These are phyloP conservation scores for Botrytis porri DNA, from an alignment of 2,329 filamentous ascomycete species.

Conservation along the genomic window DNA sequence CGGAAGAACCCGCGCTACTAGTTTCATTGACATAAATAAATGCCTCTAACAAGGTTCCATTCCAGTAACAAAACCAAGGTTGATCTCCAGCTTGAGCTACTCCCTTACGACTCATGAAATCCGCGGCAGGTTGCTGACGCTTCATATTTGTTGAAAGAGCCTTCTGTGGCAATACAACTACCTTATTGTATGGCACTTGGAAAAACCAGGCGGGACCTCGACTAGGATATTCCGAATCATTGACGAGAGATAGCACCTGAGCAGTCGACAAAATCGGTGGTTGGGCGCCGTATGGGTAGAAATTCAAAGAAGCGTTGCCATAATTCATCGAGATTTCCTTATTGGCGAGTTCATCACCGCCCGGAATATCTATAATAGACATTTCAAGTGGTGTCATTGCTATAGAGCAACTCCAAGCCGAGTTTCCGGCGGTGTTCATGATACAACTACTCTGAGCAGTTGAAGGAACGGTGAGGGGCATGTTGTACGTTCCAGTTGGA, in stretches of 20 bases:
- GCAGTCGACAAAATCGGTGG: conserved; percentile 48
- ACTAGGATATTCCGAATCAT: conserved; percentile 53
- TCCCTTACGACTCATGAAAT: conserved; percentile 38
- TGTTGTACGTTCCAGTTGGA: conserved; percentile 52
- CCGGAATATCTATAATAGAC: conserved; percentile 23
- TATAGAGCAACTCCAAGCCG: conserved; percentile 63
- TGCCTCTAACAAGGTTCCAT: conserved; percentile 62
- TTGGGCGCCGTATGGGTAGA: conserved; percentile 60
- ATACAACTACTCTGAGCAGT: conserved; percentile 56
- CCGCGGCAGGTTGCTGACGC: conserved; percentile 17
- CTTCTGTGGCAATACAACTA: conserved; percentile 50
- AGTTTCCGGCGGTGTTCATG: conserved; percentile 50
- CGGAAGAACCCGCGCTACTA: conserved; percentile 36
- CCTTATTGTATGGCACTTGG: conserved; percentile 59
- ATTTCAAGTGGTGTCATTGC: conserved; percentile 28
- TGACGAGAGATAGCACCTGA: conserved; percentile 51
- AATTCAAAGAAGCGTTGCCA: conserved; percentile 40
- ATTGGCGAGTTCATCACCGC: conserved; percentile 28
- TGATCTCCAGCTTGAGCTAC: conserved; percentile 52
- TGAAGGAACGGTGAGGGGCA: conserved; percentile 52
- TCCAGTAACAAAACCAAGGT: conserved; percentile 71
- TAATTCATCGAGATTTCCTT: conserved; percentile 40
- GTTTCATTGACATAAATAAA: conserved; percentile 59
- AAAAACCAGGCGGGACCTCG: conserved; percentile 65
- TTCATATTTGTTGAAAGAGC: conserved; percentile 24